Percentiles rank a stretch among this genome's conserved stretches.
phyloP scores from a whole-genome alignment of 139 green algal species.

The Chlamydomonas eustigma region DNA sequence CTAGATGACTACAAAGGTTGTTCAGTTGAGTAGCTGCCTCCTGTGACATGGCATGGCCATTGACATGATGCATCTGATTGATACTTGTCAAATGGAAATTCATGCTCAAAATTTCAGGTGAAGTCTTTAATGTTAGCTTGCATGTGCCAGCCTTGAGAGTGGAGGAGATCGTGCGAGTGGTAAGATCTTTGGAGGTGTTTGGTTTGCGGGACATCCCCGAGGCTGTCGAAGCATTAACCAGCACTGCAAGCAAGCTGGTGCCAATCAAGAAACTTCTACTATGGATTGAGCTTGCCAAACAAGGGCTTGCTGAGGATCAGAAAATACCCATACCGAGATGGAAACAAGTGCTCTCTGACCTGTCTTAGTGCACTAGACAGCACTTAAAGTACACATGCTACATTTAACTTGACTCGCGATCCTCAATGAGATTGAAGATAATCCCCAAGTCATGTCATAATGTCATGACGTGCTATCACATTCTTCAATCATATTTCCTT shows the following conservation, averaged over 20 bases:
- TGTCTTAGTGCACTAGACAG: no score
- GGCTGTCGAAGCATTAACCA: conserved; percentile 43
- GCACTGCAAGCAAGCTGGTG: conserved; percentile 41
- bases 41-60: no score
- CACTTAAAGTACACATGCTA: no score
- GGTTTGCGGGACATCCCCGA: conserved; percentile 34
- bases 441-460: no score
- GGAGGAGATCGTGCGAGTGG: conserved; percentile 68
- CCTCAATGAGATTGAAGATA: no score
- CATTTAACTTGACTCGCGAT: no score
- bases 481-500: no score
- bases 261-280: conserved; percentile 95
- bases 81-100: no score
- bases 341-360: conserved; percentile 55
- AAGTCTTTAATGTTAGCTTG: conserved; percentile 86
- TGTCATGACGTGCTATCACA: no score
- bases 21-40: no score
- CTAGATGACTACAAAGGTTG: no score
- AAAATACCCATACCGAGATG: conserved; percentile 49
- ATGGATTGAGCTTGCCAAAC: conserved; percentile 91
- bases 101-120: not conserved
- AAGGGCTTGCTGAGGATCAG: conserved; percentile 28
- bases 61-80: no score
- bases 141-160: conserved; percentile 75
- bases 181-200: conserved; percentile 66